phyloP scores from a whole-genome alignment of 257 asterid species.

The Ocimum tenuiflorum region DNA sequence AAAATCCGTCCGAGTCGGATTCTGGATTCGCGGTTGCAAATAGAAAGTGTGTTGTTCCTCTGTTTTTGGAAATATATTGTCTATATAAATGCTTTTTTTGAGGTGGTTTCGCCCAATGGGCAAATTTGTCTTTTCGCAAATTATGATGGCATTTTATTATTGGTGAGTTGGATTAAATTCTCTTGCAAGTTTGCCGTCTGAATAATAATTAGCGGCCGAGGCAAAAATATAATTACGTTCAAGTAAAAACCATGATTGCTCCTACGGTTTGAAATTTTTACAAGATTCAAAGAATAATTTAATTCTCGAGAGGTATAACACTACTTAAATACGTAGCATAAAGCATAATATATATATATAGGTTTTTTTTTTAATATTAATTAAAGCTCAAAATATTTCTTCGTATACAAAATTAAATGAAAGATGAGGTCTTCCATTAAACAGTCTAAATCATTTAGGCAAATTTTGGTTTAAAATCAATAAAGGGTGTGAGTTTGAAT shows the following conservation, averaged over 20 bases:
- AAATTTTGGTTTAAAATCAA: too few species aligned
- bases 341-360: too few species aligned
- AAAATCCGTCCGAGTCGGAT: constrained; percentile 13
- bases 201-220: not conserved
- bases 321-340: too few species aligned
- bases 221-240: too few species aligned
- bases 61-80: constrained; percentile 16
- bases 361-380: not conserved
- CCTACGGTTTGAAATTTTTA: not conserved
- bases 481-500: too few species aligned
- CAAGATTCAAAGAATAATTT: too few species aligned
- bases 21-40: constrained; percentile 1
- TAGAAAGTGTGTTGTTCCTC: constrained; percentile 18
- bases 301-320: too few species aligned
- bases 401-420: too few species aligned
- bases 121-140: constrained; percentile 13
- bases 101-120: not conserved
- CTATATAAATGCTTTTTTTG: too few species aligned
- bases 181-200: not conserved
- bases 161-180: constrained; percentile 5
- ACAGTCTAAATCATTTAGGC: too few species aligned
- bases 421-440: too few species aligned
- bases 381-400: not conserved
- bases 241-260: not conserved
- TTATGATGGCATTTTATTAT: not conserved